Evolutionary conservation across 306 rosid species (phyloP).

Genomic region (Lathyrus tuberosus): DNA sequence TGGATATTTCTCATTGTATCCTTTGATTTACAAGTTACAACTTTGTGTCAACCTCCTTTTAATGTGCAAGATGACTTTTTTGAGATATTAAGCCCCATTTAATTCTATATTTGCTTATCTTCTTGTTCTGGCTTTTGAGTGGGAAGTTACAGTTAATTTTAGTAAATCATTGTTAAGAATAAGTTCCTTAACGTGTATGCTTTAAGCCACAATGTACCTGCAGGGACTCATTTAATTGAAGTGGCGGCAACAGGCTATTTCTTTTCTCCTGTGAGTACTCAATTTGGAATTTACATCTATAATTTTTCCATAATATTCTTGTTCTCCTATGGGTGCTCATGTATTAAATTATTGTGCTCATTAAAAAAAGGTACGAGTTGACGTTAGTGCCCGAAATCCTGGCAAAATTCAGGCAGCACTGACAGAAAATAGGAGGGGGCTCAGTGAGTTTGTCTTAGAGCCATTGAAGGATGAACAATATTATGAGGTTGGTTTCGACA

Average conservation of each 20-base stretch:
- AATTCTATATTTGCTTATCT: constrained; percentile 15
- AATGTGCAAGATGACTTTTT: constrained; percentile 27
- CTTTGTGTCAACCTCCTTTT: constrained; percentile 5
- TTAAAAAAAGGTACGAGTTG: constrained; percentile 83
- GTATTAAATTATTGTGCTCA: constrained; percentile 19
- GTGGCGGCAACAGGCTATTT: constrained; percentile 82
- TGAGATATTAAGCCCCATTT: constrained; percentile 11
- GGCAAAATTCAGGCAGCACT: constrained; percentile 96
- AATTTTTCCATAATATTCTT: not conserved
- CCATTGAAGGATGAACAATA: constrained; percentile 83
- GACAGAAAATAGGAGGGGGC: constrained; percentile 87
- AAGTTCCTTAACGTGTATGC: constrained; percentile 57
- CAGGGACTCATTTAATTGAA: constrained; percentile 98
- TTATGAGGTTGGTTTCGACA: constrained; percentile 70
- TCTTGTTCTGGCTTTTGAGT: constrained; percentile 11
- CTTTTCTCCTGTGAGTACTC: constrained; percentile 81
- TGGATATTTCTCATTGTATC: constrained; percentile 98
- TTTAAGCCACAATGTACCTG: constrained; percentile 86
- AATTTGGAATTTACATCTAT: constrained; percentile 31
- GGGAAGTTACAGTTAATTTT: constrained; percentile 20
- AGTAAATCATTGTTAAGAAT: constrained; percentile 31
- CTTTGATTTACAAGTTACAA: constrained; percentile 41
- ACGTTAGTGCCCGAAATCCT: constrained; percentile 95
- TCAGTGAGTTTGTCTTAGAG: constrained; percentile 81
- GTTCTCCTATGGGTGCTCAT: constrained; percentile 11